Conservation (phyloP, 2,329 filamentous ascomycete genomes). For the Pyrenophora seminiperda region DNA sequence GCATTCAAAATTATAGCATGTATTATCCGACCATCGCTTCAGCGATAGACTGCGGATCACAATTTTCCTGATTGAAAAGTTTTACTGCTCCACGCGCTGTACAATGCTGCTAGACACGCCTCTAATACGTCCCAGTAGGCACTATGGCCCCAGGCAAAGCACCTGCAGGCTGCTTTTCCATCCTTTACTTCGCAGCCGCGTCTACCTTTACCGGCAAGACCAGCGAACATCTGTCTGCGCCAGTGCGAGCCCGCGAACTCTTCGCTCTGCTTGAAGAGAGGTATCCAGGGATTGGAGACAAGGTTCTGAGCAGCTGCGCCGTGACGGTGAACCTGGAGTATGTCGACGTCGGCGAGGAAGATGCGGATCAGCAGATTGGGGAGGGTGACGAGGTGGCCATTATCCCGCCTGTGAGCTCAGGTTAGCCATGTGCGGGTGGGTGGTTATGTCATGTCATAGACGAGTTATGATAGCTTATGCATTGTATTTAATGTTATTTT, state of each 20-base stretch:
- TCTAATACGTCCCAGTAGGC: constrained; percentile 24
- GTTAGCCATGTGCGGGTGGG: constrained; percentile 38
- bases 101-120: not conserved
- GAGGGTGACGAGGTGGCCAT: constrained; percentile 84
- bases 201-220: constrained; percentile 72
- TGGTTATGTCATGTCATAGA: not conserved
- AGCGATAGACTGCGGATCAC: constrained; percentile 39
- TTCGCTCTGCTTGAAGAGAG: constrained; percentile 70
- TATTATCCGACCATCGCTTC: constrained; percentile 54
- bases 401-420: constrained; percentile 86
- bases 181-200: constrained; percentile 82
- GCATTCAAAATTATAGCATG: constrained; percentile 53
- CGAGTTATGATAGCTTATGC: not conserved
- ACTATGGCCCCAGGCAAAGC: constrained; percentile 53
- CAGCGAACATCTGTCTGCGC: constrained; percentile 68
- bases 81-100: not conserved
- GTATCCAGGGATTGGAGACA: constrained; percentile 71
- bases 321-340: constrained; percentile 83
- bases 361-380: constrained; percentile 61
- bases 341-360: constrained; percentile 69
- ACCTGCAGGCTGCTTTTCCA: constrained; percentile 70
- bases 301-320: constrained; percentile 72
- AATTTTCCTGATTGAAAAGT: constrained; percentile 39
- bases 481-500: no score
- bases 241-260: constrained; percentile 65